Base-by-base conservation (phyloP, 306 rosid genomes). In the Pyrus bretschneideri region DNA sequence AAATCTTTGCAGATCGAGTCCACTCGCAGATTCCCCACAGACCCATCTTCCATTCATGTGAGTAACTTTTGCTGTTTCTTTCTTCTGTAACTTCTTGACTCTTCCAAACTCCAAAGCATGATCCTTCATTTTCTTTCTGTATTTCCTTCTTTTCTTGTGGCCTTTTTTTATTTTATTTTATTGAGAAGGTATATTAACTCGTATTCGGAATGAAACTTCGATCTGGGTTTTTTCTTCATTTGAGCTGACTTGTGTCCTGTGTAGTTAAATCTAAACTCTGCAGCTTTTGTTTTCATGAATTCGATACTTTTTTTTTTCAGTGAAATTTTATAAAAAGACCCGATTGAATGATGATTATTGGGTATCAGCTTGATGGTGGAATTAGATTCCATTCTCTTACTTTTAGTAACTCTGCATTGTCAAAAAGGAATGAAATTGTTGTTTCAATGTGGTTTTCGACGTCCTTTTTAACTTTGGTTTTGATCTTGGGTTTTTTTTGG, bases 1-100 rank as follows among this genome's bases (percentile, higher is more conserved):
- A 27, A 46, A 70, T 17, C 62, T 33, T 27, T 10, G 7, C 23
- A 1, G 62, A 70, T 70, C 27, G 18, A 70, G 44, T 29, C 42
- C 35, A 19, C 63, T 30, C 49, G 35, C 52, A 55, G 23, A 33
- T n/a, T 13, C 14, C 13, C 54, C 59, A 13, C 73, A 38, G 21
- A 55, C 67, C 46, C 65, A 33, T 70, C 44, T 51, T 19, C 4
- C 22, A 31, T 79, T 65, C 44, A 29, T 44, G 83, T 79, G 64
- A 67, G 83, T 79, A 52, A 67, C 70, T 40, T 79, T 71, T 15
- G 15, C 29, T 38, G 38, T 63, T 17, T 51, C 55, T 72, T 23
- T 35, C 0, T 27, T 4, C 22, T 9, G 19, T n/a, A 9, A 11
- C 40, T 31, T 23, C 15, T 21, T 29, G n/a, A 25, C 2, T 55